A percentile compares a stretch with the other conserved stretches of the same genome.
These are phyloP conservation scores for Takakia lepidozioides DNA, from an alignment of 225 moss, liverwort and hornwort genomes.

Conservation along the genomic window DNA sequence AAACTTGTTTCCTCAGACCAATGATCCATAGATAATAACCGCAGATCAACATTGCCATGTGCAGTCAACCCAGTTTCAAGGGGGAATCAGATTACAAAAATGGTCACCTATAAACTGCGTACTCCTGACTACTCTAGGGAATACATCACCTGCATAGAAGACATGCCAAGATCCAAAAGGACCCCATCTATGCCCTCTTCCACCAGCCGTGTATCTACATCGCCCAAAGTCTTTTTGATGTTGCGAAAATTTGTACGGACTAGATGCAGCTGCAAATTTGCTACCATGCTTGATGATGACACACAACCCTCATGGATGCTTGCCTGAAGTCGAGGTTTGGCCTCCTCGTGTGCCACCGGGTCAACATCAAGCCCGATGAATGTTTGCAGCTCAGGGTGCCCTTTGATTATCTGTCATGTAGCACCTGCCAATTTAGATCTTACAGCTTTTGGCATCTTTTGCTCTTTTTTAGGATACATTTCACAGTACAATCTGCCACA, in stretches of 20 bases:
- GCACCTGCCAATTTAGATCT: too few relatives aligned
- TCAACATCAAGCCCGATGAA: slow-evolving; percentile 93
- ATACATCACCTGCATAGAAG: slow-evolving; percentile 79
- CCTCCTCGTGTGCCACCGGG: slow-evolving; percentile 74
- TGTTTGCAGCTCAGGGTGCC: slow-evolving; percentile 71
- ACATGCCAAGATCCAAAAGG: slow-evolving; percentile 99
- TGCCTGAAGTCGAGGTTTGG: slow-evolving; percentile 46
- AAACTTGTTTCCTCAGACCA: too few relatives aligned
- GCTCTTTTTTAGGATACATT: too few relatives aligned
- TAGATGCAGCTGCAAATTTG: slow-evolving; percentile 38
- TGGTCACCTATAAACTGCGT: not conserved
- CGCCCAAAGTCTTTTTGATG: slow-evolving; percentile 44
- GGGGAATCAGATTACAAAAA: not conserved
- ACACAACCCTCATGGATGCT: too few relatives aligned
- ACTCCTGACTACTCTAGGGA: too few relatives aligned
- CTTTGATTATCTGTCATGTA: slow-evolving; percentile 77
- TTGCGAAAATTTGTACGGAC: slow-evolving; percentile 76
- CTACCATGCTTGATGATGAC: slow-evolving; percentile 5
- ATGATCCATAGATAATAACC: too few relatives aligned
- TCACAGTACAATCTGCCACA: too few relatives aligned
- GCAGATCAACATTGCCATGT: too few relatives aligned
- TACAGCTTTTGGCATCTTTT: too few relatives aligned
- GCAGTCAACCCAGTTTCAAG: not conserved
- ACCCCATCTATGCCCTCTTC: slow-evolving; percentile 72
- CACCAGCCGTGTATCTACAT: slow-evolving; percentile 34